A percentile compares a stretch with the other conserved stretches of the same genome.
phyloP scores from a whole-genome alignment of 306 rosid genomes.

The Erythrophleum fordii region DNA sequence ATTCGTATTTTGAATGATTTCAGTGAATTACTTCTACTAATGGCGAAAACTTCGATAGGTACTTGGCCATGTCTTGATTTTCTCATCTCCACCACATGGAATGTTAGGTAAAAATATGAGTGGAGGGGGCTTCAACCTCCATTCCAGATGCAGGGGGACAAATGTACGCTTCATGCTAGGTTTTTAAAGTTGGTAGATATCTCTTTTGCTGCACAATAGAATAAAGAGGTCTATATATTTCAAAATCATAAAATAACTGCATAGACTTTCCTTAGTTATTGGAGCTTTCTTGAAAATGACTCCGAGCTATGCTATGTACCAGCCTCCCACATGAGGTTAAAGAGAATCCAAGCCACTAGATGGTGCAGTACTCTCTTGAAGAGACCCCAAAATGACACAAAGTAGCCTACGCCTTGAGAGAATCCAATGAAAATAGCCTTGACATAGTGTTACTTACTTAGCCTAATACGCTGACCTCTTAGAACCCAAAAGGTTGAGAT shows the following conservation, averaged over 20 bases:
- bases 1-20: background rate
- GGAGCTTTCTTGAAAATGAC: constrained; percentile 47
- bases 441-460: background rate
- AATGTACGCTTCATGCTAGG: constrained; percentile 24
- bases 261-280: constrained; percentile 17
- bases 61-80: background rate
- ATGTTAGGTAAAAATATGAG: background rate
- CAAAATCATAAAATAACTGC: background rate
- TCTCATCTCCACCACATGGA: background rate
- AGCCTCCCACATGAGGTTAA: constrained; percentile 27
- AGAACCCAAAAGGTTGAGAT: constrained; percentile 29
- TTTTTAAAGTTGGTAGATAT: background rate
- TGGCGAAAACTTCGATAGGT: background rate
- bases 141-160: constrained; percentile 29
- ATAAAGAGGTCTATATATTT: background rate
- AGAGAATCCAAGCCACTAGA: constrained; percentile 37
- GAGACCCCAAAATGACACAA: constrained; percentile 50
- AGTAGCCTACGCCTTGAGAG: constrained; percentile 37
- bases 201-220: constrained; percentile 3
- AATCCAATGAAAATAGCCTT: constrained; percentile 61
- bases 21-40: background rate
- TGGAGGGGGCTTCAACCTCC: constrained; percentile 17
- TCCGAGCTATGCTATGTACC: background rate
- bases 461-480: constrained; percentile 27
- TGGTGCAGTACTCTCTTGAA: constrained; percentile 28